Base-by-base conservation (phyloP, 805 yeast genomes). In the Alloascoidea africana region DNA sequence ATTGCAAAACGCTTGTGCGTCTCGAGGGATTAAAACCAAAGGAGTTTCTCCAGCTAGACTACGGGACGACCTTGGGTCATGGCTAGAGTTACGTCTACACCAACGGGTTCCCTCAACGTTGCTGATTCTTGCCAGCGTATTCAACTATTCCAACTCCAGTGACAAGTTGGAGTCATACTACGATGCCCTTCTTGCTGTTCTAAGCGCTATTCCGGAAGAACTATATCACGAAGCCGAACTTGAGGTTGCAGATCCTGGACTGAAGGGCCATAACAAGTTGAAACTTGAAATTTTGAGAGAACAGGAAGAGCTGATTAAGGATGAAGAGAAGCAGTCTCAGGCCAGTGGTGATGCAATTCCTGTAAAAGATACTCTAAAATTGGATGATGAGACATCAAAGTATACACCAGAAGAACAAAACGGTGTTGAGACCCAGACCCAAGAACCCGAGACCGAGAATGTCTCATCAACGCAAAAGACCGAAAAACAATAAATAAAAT, bases 181-280 rank as follows among this genome's bases (percentile, higher is more conserved):
- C 54, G 89, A 80, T 46, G 84, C 89, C 2, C 62, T 81, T 42
- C 72, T 76, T 52, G 84, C 85, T 18, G 89, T 82, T 8, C 63
- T 81, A 47, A 68, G 75, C 40, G 74, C 86, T n/a, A 71, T 81
- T 52, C 93, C 93, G 4, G 84, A 77, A 49, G 91, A 81, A 57
- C 73, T 82, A 47, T 81, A 80, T 52, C 84, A 81, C 53, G 87
- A 77, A 49, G 83, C 84, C 48, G 82, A 78, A 56, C 70, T 77
- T 45, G 79, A 78, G 51, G 79, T 80, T 45, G 72, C 66, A 19
- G 73, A 73, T 42, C 75, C 60, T 18, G n/a, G n/a, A n/a, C n/a
- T n/a, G n/a, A 48, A 53, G 33, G 65, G 67, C 27, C 64, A 72
- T 33, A 62, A 70, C 46, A 61, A 68, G 45, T 69, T 68, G 48